Percentiles rank a stretch among this genome's conserved stretches.
Conservation (phyloP, 1,284 basidiomycete species). For the Ganoderma leucocontextum region DNA sequence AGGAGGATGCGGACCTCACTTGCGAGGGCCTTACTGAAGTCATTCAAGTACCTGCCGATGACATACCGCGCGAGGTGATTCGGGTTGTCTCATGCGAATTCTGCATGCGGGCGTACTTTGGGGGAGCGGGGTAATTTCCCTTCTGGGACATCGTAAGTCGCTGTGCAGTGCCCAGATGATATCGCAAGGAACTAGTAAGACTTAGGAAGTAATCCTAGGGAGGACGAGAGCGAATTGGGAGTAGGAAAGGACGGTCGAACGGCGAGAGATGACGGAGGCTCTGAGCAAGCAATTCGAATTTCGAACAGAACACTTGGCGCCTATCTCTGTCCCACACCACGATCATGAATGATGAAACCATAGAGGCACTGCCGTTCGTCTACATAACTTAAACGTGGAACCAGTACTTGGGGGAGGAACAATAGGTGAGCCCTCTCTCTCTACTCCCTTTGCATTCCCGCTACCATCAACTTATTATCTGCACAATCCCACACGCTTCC, state of each 20-base stretch:
- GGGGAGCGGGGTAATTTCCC: slow-evolving; percentile 33
- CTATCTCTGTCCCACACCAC: background rate
- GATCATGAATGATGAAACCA: background rate
- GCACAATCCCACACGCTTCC: too few species aligned
- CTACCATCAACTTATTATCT: too few species aligned
- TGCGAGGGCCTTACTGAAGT: slow-evolving; percentile 56
- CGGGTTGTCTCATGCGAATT: slow-evolving; percentile 15
- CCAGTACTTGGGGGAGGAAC: too few species aligned
- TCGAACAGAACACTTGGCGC: background rate
- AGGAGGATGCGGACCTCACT: slow-evolving; percentile 52
- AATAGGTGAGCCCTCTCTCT: too few species aligned
- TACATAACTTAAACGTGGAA: too few species aligned
- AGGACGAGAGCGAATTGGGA: background rate
- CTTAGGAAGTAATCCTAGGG: background rate
- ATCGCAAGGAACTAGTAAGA: too few species aligned
- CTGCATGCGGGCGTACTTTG: slow-evolving; percentile 31
- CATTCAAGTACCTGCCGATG: slow-evolving; percentile 59
- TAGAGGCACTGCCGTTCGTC: too few species aligned
- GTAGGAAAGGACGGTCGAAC: background rate
- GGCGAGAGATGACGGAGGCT: slow-evolving; percentile 1
- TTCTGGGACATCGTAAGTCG: slow-evolving; percentile 31
- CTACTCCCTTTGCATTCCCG: too few species aligned
- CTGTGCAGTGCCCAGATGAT: background rate
- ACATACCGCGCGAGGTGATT: slow-evolving; percentile 17
- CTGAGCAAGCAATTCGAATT: background rate